Percentiles rank a stretch among this genome's conserved stretches.
phyloP scores from a whole-genome alignment of 352 stramenopile species.

The Globisporangium canariense region DNA sequence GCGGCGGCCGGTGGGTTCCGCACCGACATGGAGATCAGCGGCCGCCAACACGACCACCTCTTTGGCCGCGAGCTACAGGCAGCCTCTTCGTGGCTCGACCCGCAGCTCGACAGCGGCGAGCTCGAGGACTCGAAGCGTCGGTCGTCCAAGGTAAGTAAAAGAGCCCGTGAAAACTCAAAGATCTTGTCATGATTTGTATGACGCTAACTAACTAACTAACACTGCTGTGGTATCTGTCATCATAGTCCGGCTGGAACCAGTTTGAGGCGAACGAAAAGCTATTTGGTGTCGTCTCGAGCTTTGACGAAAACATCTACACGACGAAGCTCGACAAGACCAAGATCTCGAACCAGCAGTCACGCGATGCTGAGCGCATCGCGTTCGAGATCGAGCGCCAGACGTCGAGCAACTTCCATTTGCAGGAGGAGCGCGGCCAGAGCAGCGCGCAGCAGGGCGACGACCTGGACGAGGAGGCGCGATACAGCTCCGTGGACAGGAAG shows the following conservation, averaged over 20 bases:
- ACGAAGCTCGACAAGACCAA: constrained; percentile 94
- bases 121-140: constrained; percentile 56
- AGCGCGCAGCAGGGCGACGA: constrained; percentile 48
- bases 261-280: constrained; percentile 96
- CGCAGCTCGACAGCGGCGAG: constrained; percentile 68
- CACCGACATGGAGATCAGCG: constrained; percentile 92
- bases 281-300: constrained; percentile 94
- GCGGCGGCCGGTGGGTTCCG: constrained; percentile 35
- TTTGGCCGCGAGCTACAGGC: constrained; percentile 62
- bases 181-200: neutral
- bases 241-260: constrained; percentile 90
- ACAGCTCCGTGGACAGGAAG: constrained; percentile 91
- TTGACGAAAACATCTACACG: constrained; percentile 98
- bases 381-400: constrained; percentile 93
- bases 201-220: neutral
- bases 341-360: constrained; percentile 86
- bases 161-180: neutral
- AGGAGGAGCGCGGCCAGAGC: constrained; percentile 92
- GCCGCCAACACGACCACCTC: constrained; percentile 58
- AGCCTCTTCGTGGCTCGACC: constrained; percentile 79
- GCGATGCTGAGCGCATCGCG: constrained; percentile 91
- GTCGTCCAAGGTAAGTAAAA: constrained; percentile 32
- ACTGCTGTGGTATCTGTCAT: neutral
- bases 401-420: constrained; percentile 92
- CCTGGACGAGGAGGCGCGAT: constrained; percentile 95